Evolutionary conservation across 1,284 basidiomycete species (phyloP).

Genomic region (Heterobasidion parviporum): DNA sequence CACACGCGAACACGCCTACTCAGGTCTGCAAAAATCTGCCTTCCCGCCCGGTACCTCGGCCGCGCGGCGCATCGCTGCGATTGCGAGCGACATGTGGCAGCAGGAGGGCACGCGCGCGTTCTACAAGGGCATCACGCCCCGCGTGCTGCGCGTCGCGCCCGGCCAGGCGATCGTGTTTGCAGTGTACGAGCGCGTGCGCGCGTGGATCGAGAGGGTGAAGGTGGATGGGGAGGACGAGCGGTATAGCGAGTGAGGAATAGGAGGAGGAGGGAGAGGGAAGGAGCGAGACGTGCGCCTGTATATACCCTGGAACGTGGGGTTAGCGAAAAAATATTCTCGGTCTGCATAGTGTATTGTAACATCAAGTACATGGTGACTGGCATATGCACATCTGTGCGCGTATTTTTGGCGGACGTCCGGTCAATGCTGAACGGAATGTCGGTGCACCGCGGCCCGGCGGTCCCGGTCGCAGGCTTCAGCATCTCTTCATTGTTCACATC

Average conservation of each 20-base stretch:
- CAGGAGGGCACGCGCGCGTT: constrained; percentile 87
- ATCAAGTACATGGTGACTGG: no score
- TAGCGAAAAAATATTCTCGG: no score
- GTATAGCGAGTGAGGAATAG: constrained; percentile 70
- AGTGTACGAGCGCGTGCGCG: constrained; percentile 83
- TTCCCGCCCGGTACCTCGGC: constrained; percentile 76
- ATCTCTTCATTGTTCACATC: no score
- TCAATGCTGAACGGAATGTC: no score
- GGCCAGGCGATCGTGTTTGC: constrained; percentile 89
- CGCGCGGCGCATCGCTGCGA: constrained; percentile 66
- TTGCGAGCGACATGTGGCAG: constrained; percentile 89
- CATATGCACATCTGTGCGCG: no score
- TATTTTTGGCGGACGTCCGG: no score
- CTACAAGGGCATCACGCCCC: constrained; percentile 96
- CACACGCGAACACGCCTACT: not conserved
- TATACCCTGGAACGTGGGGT: no score
- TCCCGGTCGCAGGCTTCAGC: no score
- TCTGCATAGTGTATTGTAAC: no score
- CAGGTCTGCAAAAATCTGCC: constrained; percentile 81
- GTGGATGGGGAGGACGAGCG: constrained; percentile 48
- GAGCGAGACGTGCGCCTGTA: not conserved
- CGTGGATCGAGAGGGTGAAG: constrained; percentile 62
- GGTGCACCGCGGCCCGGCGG: no score
- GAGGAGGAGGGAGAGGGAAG: not conserved
- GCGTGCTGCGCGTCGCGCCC: constrained; percentile 93